Base-by-base conservation (phyloP, 2,329 filamentous ascomycete genomes). In the Chaetomiaceae sp. region DNA sequence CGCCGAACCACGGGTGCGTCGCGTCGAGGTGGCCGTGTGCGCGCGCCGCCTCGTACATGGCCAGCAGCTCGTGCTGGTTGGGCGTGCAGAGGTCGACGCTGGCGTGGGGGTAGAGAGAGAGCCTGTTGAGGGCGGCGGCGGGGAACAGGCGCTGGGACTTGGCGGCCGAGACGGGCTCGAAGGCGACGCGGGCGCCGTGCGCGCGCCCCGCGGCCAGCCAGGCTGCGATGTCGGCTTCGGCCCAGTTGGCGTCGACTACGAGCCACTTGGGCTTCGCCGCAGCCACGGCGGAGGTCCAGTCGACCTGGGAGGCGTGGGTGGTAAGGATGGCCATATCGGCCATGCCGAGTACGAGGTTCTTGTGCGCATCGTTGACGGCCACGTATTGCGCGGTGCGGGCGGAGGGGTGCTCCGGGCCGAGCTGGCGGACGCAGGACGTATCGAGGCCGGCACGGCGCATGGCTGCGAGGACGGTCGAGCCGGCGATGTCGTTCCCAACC, bases 281-380 rank as follows among this genome's bases (percentile, higher is more conserved):
- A 11, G 68, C 64, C 7, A 88, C 67, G 22, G 78, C 69, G 1
- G 79, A 73, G 40, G 75, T 73, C 82, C 84, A 88, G 54, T 75
- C 68, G 8, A 71, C 62, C 0, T 73, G 65, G 51, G 77, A 75
- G 1, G 72, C 70, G 50, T 75, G 68, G 14, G 67, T 61, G n/a
- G 81, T 75, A 38, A 95, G 78, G 57, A 95, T 91, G 45, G 74
- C 78, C 89, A 97, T 96, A 62, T 97, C 93, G 4, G 91, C 90
- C 88, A 96, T 95, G 37, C 89, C 91, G 52, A 96, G 67, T n/a
- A 90, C 75, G 2, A 98, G 78, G 53, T 90, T 85, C 64, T 89
- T 94, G 49, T 84, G 79, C 1, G 73, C 72, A 60, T 94, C 86
- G 62, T 97, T 98, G 54, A 97, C 73, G 14, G 91, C 86, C 3